Evolutionary conservation across 345 rosid species (phyloP), one percentile per base, ranked within the genome.

Genomic region (Microcos paniculata): DNA sequence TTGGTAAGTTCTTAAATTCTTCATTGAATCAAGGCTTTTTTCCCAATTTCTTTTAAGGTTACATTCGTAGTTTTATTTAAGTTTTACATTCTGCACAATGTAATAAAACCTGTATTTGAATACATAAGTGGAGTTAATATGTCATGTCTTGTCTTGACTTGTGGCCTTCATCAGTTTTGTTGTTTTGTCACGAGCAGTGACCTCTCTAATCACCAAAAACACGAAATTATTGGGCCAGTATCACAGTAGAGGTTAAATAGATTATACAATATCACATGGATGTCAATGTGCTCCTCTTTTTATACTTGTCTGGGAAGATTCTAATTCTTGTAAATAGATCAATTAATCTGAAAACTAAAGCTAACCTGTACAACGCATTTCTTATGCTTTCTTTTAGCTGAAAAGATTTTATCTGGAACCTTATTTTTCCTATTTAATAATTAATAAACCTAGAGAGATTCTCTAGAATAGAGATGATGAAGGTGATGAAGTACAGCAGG

Each of bases 1-100:
- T 89, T 75, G 96, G 99, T 95, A 74, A 80, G 91, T 83, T 7
- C 55, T n/a, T 75, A 30, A 30, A n/a, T 19, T 43, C 33, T 31
- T 14, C 26, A 9, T 18, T 26, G 43, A 14, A n/a, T 70, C 12
- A 24, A 31, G 16, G 11, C 10, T 6, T 61, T 30, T 43, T 40
- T 46, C 26, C 48, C 4, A 26, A 3, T 14, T 48, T 11, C 8
- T 15, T 42, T 28, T 18, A 9, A 30, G 2, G 30, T 13, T 49
- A n/a, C n/a, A n/a, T n/a, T n/a, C n/a, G n/a, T n/a, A n/a, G n/a
- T n/a, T n/a, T n/a, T n/a, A n/a, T n/a, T 35, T 35, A 35, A 30
- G 3, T 28, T 68, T 26, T 48, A 28, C 42, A 40, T 28, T 52
- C 28, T 21, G 30, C 14, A 33, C 12, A 19, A 52, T 70, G 28